These are phyloP conservation scores for Naganishia albida DNA, from an alignment of 1,284 basidiomycete species.

Conservation along the genomic window DNA sequence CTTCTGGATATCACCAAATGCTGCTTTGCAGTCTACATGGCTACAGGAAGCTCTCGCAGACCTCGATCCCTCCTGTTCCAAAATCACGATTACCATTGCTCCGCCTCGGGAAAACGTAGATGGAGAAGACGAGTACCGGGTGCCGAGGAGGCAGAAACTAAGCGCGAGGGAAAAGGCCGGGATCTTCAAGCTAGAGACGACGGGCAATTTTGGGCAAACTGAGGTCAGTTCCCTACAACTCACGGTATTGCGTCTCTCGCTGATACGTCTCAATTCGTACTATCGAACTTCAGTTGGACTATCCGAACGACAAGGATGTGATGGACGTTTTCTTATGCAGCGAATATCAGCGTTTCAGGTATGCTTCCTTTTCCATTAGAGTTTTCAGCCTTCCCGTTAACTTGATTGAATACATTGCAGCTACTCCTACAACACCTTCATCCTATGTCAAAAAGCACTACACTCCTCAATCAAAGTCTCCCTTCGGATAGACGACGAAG, in stretches of 20 bases:
- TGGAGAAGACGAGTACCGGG: conserved; percentile 39
- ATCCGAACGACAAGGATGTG: conserved; percentile 84
- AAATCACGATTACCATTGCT: conserved; percentile 76
- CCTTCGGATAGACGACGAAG: conserved; percentile 74
- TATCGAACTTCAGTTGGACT: conserved; percentile 70
- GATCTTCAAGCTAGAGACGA: conserved; percentile 73
- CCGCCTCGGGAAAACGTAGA: conserved; percentile 54
- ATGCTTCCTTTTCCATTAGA: conserved; percentile 39
- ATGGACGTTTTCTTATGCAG: conserved; percentile 83
- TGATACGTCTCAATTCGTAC: neutral
- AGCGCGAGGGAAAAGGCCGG: conserved; percentile 51
- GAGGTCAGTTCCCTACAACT: conserved; percentile 60
- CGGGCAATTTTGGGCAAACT: conserved; percentile 76
- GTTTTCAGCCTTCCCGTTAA: too few species aligned
- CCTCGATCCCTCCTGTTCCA: conserved; percentile 78
- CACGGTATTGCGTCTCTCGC: conserved; percentile 6
- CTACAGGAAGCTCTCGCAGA: conserved; percentile 87
- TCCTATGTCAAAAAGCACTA: conserved; percentile 68
- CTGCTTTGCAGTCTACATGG: conserved; percentile 71
- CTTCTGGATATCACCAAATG: neutral
- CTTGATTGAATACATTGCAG: conserved; percentile 55
- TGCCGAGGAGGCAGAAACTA: conserved; percentile 36
- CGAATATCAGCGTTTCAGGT: conserved; percentile 71
- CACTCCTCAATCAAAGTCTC: conserved; percentile 81
- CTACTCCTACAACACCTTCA: conserved; percentile 75